Evolutionary conservation across 768 basidiomycete genomes (phyloP), one percentile per base, ranked within the genome.

Genomic region (Leucosporidium scottii): DNA sequence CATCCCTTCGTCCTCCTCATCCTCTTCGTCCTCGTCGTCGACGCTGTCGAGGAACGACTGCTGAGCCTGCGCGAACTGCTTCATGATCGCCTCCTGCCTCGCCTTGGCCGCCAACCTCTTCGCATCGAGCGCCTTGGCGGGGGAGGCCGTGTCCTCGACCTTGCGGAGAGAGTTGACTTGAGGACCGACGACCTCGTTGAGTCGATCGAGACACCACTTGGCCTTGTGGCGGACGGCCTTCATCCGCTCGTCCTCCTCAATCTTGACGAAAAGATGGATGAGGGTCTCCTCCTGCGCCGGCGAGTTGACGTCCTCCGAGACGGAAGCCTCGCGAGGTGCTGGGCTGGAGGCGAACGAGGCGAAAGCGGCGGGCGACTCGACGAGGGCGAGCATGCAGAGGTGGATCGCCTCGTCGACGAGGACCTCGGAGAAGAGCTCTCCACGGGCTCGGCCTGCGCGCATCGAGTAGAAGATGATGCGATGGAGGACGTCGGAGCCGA

Each of bases 41-140:
- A 90, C 88, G 17, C 49, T 66, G 75, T 85, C 83, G 4, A 90
- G 86, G 77, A 93, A 91, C 71, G 86, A 88, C 36, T 86, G 87
- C 75, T 97, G 93, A 74, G 93, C 90, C 30, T 87, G 87, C 75
- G 90, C 91, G 85, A 98, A 97, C 79, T 96, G 87, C 75, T 86
- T 85, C 91, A 99, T 90, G 74, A 99, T 90, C 0, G 89, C 88
- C 68, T 88, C 90, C 77, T 96, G 89, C n/a, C 93, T 82, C 18
- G 86, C 89, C 77, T 92, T 91, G 12, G 90, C 92, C 7, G 92
- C 90, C 34, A 82, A 82, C 76, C 90, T 91, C 81, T 87, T 89
- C 53, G 85, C 83, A 65, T 87, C 86, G 10, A 61, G 62, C 66
- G 85, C 87, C 4, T 74, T 59, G 4, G 84, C 78, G 28, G 59